Conservation (phyloP, 2,329 filamentous ascomycete genomes). For the Cladophialophora immunda region DNA sequence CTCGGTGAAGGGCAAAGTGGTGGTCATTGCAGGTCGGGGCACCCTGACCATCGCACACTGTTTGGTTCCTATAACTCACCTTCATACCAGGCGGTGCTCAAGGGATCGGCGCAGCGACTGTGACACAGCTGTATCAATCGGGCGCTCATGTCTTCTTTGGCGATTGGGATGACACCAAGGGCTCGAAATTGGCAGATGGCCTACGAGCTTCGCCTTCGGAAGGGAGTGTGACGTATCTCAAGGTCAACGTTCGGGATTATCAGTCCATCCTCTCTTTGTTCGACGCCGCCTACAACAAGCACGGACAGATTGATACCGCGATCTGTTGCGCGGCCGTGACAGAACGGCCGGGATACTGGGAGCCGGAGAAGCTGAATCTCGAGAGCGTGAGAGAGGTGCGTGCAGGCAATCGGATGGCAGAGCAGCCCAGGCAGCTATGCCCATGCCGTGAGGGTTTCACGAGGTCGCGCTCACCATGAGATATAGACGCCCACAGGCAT, state of each 20-base stretch:
- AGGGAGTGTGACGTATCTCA: conserved; percentile 37
- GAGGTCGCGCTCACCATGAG: background rate
- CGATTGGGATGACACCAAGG: conserved; percentile 44
- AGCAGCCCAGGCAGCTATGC: background rate
- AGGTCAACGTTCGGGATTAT: conserved; percentile 56
- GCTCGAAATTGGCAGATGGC: conserved; percentile 42
- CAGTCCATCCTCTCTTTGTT: conserved; percentile 57
- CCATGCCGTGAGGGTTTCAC: background rate
- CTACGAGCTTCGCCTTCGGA: conserved; percentile 16
- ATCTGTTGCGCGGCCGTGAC: conserved; percentile 58
- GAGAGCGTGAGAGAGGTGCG: conserved; percentile 35
- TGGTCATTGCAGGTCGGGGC: conserved; percentile 34
- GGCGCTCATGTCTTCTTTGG: conserved; percentile 57
- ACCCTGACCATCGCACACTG: background rate
- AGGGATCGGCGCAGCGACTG: conserved; percentile 56
- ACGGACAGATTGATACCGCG: conserved; percentile 58
- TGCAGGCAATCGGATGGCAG: background rate
- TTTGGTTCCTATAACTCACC: background rate
- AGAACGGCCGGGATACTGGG: conserved; percentile 46
- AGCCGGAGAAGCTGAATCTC: conserved; percentile 35
- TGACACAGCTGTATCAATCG: conserved; percentile 48
- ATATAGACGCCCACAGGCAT: conserved; percentile 34
- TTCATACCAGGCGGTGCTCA: conserved; percentile 45
- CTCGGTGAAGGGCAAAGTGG: conserved; percentile 34
- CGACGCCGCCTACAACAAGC: conserved; percentile 53